Conservation (phyloP, 306 rosid species). For the Cucumis hystrix region DNA sequence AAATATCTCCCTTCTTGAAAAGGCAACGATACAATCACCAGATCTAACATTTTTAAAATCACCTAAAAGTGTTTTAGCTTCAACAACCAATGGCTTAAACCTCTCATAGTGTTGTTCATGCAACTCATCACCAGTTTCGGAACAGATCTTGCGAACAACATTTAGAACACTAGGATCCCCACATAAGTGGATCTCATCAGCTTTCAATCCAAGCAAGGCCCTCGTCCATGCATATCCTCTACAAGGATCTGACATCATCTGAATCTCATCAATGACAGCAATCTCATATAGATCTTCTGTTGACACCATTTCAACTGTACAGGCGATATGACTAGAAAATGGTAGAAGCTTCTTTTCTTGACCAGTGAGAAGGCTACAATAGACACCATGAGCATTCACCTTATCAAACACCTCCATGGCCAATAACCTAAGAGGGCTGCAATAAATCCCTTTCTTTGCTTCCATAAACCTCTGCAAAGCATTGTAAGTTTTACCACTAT, state of each 20-base stretch:
- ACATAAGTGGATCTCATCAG: slow-evolving; percentile 79
- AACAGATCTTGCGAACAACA: slow-evolving; percentile 53
- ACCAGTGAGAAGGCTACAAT: slow-evolving; percentile 68
- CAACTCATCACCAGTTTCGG: slow-evolving; percentile 74
- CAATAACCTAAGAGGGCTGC: slow-evolving; percentile 73
- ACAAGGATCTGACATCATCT: slow-evolving; percentile 60
- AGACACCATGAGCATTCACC: slow-evolving; percentile 70
- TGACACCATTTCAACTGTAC: slow-evolving; percentile 89
- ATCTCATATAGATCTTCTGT: slow-evolving; percentile 71
- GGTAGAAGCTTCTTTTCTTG: slow-evolving; percentile 83
- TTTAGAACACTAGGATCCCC: slow-evolving; percentile 87
- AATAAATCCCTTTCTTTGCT: slow-evolving; percentile 70
- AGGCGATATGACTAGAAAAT: slow-evolving; percentile 62
- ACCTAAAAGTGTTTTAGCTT: slow-evolving; percentile 78
- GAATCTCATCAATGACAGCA: slow-evolving; percentile 84
- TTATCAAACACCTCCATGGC: slow-evolving; percentile 98
- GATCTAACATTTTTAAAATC: slow-evolving; percentile 62
- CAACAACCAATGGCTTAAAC: slow-evolving; percentile 88
- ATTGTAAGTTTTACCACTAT: slow-evolving; percentile 87
- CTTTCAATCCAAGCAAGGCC: slow-evolving; percentile 79
- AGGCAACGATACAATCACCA: slow-evolving; percentile 95
- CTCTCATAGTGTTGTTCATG: slow-evolving; percentile 64
- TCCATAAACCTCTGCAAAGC: slow-evolving; percentile 85
- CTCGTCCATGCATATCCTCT: slow-evolving; percentile 90
- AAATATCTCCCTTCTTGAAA: slow-evolving; percentile 91